Conservation (phyloP, 1,139 yeast genomes). For the Taphrina wiesneri region DNA sequence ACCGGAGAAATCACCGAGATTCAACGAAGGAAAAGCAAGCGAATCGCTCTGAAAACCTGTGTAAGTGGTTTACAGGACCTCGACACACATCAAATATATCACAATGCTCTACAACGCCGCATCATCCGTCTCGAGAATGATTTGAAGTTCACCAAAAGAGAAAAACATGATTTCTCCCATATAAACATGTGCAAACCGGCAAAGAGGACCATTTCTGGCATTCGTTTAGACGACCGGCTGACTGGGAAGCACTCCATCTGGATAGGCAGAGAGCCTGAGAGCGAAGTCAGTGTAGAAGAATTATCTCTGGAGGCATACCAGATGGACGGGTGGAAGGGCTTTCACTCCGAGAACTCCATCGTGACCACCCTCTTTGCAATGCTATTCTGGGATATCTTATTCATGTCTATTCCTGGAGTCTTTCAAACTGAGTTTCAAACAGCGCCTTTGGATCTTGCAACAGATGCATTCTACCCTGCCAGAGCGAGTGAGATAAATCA, state of each 20-base stretch:
- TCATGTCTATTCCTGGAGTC: conserved; percentile 40
- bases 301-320: conserved; percentile 45
- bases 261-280: conserved; percentile 31
- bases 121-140: conserved; percentile 38
- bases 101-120: conserved; percentile 39
- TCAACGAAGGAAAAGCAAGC: conserved; percentile 35
- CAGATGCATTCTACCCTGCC: conserved; percentile 39
- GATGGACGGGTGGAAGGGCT: conserved; percentile 45
- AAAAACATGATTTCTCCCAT: conserved; percentile 38
- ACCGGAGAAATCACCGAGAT: conserved; percentile 10
- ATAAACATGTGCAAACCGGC: conserved; percentile 36
- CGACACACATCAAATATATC: conserved; percentile 39
- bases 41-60: conserved; percentile 38
- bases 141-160: conserved; percentile 36
- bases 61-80: conserved; percentile 38
- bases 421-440: conserved; percentile 47
- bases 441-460: conserved; percentile 45
- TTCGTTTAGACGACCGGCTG: conserved; percentile 33
- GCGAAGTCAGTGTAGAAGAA: conserved; percentile 45
- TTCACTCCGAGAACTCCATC: conserved; percentile 47
- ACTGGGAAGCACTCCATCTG: conserved; percentile 37
- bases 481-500: conserved; percentile 38
- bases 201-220: conserved; percentile 35
- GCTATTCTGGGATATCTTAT: conserved; percentile 45
- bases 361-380: conserved; percentile 44